Evolutionary conservation across 1,284 basidiomycete species (phyloP).

Genomic region (Melanopsichium pennsylvanicum): DNA sequence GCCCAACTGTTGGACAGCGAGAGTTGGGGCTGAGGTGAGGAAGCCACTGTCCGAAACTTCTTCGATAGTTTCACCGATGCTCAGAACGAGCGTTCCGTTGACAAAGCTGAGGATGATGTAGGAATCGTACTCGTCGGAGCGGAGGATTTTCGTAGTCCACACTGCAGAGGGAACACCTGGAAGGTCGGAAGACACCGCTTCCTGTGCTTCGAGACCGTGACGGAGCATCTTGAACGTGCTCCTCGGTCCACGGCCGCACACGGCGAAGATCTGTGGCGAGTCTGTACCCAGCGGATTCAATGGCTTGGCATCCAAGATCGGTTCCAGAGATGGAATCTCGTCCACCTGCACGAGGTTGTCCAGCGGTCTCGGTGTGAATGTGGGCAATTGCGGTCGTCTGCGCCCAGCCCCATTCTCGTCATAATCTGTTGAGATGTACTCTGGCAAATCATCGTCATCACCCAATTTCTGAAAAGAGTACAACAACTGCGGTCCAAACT

Average conservation of each 20-base stretch:
- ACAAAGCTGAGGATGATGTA: slow-evolving; percentile 66
- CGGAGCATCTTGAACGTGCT: slow-evolving; percentile 64
- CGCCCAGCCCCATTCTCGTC: slow-evolving; percentile 45
- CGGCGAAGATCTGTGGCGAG: slow-evolving; percentile 63
- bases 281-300: slow-evolving; percentile 56
- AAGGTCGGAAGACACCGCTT: slow-evolving; percentile 64
- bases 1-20: slow-evolving; percentile 64
- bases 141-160: slow-evolving; percentile 61
- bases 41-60: slow-evolving; percentile 64
- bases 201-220: slow-evolving; percentile 62
- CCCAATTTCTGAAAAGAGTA: slow-evolving; percentile 66
- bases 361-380: slow-evolving; percentile 58
- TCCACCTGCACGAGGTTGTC: slow-evolving; percentile 61
- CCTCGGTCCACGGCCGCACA: slow-evolving; percentile 59
- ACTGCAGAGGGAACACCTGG: slow-evolving; percentile 63
- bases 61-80: slow-evolving; percentile 65
- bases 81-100: slow-evolving; percentile 64
- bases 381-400: slow-evolving; percentile 42
- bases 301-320: slow-evolving; percentile 60
- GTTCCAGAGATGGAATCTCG: slow-evolving; percentile 59
- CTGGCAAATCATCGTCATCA: slow-evolving; percentile 62
- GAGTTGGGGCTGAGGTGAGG: slow-evolving; percentile 57
- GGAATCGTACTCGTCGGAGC: slow-evolving; percentile 57
- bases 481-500: slow-evolving; percentile 56
- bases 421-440: slow-evolving; percentile 55